Conservation (phyloP, 768 basidiomycete species). For the Mycena sanguinolenta region DNA sequence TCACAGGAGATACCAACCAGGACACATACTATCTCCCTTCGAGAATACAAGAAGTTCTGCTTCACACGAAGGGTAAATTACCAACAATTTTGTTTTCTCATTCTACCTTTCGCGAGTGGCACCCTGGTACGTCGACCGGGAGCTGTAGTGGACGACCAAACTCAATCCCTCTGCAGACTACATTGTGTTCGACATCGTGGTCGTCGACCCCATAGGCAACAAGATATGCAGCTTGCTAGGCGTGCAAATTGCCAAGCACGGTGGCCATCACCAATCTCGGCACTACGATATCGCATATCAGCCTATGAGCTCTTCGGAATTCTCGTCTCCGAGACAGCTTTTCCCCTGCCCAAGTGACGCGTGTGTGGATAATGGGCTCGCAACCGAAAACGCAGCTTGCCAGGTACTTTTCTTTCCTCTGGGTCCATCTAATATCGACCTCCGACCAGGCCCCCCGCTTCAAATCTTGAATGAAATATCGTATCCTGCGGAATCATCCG, state of each 20-base stretch:
- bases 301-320: neutral
- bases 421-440: too few relatives aligned
- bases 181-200: neutral
- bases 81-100: slow-evolving; percentile 1
- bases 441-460: neutral
- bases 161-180: neutral
- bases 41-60: neutral
- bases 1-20: neutral
- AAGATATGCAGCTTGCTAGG: neutral
- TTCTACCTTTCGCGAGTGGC: neutral
- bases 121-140: neutral
- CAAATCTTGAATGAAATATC: neutral
- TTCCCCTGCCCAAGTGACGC: neutral
- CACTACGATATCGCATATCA: neutral
- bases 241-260: neutral
- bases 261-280: neutral
- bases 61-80: neutral
- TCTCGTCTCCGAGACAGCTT: neutral
- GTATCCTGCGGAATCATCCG: neutral
- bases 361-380: neutral
- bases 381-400: too few relatives aligned
- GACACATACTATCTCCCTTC: neutral
- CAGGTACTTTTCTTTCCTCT: too few relatives aligned
- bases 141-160: neutral
- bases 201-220: neutral